A percentile compares a stretch with the other conserved stretches of the same genome.
Conservation (phyloP, 2,329 filamentous ascomycete genomes). For the Lachnellula hyalina region DNA sequence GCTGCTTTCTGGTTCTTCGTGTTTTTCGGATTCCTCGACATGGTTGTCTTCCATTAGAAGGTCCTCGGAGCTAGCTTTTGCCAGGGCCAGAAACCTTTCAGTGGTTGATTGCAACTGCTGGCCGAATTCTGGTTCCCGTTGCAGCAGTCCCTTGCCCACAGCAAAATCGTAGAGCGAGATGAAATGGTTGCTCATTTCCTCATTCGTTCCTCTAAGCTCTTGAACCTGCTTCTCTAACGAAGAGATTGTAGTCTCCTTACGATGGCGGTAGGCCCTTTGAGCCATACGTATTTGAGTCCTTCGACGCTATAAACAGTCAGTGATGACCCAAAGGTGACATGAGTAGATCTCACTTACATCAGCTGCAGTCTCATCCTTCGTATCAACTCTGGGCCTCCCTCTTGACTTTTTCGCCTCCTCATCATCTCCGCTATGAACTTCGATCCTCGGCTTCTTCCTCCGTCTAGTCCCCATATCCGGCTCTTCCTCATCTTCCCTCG, state of each 20-base stretch:
- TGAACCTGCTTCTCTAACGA: conserved; percentile 66
- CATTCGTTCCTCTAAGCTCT: conserved; percentile 62
- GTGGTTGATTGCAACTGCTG: conserved; percentile 52
- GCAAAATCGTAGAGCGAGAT: conserved; percentile 60
- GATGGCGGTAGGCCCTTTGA: conserved; percentile 76
- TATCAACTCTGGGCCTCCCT: conserved; percentile 69
- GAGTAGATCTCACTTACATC: conserved; percentile 55
- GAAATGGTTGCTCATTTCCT: conserved; percentile 70
- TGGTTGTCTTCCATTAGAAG: conserved; percentile 24
- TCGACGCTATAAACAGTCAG: conserved; percentile 52
- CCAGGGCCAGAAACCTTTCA: conserved; percentile 52
- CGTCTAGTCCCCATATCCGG: conserved; percentile 22
- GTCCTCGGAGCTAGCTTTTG: conserved; percentile 42
- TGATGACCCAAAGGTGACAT: neutral
- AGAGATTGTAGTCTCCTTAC: conserved; percentile 77
- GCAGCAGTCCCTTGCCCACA: conserved; percentile 51
- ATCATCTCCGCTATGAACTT: conserved; percentile 31
- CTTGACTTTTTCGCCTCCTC: conserved; percentile 55
- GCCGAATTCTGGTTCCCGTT: conserved; percentile 51
- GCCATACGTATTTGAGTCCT: conserved; percentile 83
- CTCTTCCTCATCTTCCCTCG: conserved; percentile 20
- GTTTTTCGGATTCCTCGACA: conserved; percentile 14
- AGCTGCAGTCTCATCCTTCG: conserved; percentile 70
- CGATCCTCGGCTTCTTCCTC: conserved; percentile 33
- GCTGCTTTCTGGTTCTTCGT: conserved; percentile 4